These are phyloP conservation scores for Gautieria morchelliformis DNA, from an alignment of 768 basidiomycete genomes.

Conservation along the genomic window DNA sequence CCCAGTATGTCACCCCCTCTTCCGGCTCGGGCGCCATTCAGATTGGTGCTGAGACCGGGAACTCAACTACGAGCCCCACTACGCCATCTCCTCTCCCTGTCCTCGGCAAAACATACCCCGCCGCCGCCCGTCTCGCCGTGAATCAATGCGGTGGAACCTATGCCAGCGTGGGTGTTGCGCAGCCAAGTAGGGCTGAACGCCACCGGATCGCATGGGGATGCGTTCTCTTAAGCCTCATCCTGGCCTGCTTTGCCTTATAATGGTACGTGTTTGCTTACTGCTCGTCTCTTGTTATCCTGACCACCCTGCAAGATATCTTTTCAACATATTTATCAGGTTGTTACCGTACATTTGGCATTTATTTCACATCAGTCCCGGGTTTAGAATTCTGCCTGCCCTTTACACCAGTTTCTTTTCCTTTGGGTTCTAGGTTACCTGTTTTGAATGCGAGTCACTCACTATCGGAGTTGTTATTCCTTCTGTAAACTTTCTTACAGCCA, in stretches of 20 bases:
- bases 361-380: not conserved
- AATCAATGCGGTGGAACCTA: not conserved
- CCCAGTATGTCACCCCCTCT: constrained; percentile 9
- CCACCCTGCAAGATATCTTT: not conserved
- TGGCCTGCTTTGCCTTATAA: not conserved
- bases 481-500: not conserved
- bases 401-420: not conserved
- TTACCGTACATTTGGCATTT: not conserved
- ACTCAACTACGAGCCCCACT: not conserved
- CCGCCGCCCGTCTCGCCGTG: constrained; percentile 1
- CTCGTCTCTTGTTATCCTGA: not conserved
- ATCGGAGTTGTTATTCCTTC: too few relatives aligned
- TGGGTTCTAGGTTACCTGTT: not conserved
- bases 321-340: not conserved
- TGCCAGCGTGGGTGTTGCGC: constrained; percentile 3
- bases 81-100: not conserved
- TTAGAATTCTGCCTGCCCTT: not conserved
- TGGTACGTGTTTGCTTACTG: not conserved
- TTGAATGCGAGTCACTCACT: not conserved
- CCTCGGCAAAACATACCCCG: constrained; percentile 2
- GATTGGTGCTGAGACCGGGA: not conserved
- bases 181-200: not conserved
- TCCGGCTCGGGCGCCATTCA: not conserved
- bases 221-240: not conserved
- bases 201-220: not conserved